Percentiles rank a stretch among this genome's conserved stretches.
phyloP scores from a whole-genome alignment of 371 early-diverging fungal species.

The Lichtheimia ramosa region DNA sequence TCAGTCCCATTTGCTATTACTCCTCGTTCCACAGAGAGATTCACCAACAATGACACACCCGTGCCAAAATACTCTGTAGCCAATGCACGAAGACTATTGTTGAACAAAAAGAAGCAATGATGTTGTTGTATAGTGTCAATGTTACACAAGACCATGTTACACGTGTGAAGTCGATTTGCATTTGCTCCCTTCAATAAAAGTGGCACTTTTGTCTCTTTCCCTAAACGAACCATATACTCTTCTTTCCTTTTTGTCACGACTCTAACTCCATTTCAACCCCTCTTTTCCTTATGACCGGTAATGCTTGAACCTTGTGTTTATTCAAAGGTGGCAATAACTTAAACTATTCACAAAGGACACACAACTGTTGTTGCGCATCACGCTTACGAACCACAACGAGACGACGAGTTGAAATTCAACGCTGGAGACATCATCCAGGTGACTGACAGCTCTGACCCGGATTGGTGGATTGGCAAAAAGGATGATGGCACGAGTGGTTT shows the following conservation, averaged over 20 bases:
- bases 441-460: constrained; percentile 46
- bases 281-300: no score
- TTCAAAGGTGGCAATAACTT: no score
- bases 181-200: no score
- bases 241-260: no score
- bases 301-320: no score
- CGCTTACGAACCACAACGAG: constrained; percentile 44
- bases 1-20: constrained; percentile 21
- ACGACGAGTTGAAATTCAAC: constrained; percentile 59
- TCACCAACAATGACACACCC: background rate
- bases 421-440: constrained; percentile 58
- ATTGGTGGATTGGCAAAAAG: constrained; percentile 70
- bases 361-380: constrained; percentile 24
- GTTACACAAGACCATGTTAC: no score
- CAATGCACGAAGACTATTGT: background rate
- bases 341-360: background rate
- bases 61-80: background rate
- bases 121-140: no score
- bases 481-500: constrained; percentile 58
- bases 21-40: constrained; percentile 6
- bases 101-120: no score
- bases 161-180: no score
- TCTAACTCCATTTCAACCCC: no score
- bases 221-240: no score
- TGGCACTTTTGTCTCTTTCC: no score